phyloP scores from a whole-genome alignment of 2,329 filamentous ascomycete genomes.

The Penicillium sp. region DNA sequence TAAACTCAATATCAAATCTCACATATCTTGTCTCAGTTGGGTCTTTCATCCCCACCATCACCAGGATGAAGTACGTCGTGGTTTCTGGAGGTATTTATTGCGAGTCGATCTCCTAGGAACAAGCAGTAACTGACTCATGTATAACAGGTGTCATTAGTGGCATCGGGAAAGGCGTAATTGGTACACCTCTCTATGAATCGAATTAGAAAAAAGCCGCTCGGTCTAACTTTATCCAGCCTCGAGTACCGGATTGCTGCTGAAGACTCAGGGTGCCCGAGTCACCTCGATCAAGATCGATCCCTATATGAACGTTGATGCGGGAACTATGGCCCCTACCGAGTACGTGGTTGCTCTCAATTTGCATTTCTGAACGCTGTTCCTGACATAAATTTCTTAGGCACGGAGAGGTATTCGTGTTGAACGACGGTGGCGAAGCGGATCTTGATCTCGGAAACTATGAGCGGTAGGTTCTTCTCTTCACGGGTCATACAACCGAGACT shows the following conservation, averaged over 20 bases:
- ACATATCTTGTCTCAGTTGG: neutral
- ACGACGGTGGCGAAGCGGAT: conserved; percentile 69
- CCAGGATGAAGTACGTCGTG: conserved; percentile 69
- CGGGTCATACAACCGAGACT: neutral
- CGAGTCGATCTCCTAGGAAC: neutral
- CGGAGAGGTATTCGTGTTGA: conserved; percentile 79
- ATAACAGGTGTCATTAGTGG: conserved; percentile 39
- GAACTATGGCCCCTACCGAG: conserved; percentile 46
- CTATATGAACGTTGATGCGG: conserved; percentile 66
- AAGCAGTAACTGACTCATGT: conserved; percentile 1
- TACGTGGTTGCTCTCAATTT: conserved; percentile 1
- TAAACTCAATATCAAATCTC: conserved; percentile 1
- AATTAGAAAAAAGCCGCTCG: neutral
- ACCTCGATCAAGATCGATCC: conserved; percentile 44
- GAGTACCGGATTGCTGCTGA: conserved; percentile 25
- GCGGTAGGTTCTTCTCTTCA: conserved; percentile 29
- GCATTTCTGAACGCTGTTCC: neutral
- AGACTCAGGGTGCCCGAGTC: conserved; percentile 23
- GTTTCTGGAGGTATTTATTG: conserved; percentile 58
- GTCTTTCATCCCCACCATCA: conserved; percentile 3
- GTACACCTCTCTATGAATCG: conserved; percentile 1
- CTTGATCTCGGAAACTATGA: conserved; percentile 68
- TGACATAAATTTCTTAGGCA: conserved; percentile 46
- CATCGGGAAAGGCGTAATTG: conserved; percentile 56
- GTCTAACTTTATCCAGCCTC: conserved; percentile 34